Conservation (phyloP, 2,329 filamentous ascomycete genomes). For the Hypoxylon sp. region DNA sequence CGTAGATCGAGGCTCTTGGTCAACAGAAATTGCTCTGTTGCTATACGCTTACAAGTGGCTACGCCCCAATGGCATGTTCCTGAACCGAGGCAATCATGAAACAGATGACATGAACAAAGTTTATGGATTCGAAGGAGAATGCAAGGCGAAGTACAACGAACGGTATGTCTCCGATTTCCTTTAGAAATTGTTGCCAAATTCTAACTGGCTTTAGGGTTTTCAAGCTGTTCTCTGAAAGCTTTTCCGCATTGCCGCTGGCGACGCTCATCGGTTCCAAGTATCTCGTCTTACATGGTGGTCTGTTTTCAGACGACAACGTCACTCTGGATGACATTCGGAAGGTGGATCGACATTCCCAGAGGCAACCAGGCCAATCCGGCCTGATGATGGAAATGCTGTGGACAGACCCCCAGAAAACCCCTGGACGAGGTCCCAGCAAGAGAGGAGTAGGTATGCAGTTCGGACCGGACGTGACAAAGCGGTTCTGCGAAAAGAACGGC, state of each 20-base stretch:
- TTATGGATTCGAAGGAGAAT: conserved; percentile 98
- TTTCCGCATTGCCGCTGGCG: conserved; percentile 92
- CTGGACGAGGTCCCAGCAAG: conserved; percentile 94
- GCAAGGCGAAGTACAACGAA: conserved; percentile 98
- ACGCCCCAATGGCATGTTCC: conserved; percentile 87
- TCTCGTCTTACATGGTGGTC: conserved; percentile 91
- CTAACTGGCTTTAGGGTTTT: conserved; percentile 73
- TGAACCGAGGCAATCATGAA: conserved; percentile 98
- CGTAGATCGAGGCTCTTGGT: conserved; percentile 97
- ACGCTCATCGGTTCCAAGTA: conserved; percentile 93
- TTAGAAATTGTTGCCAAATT: conserved; percentile 19
- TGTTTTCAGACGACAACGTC: conserved; percentile 95
- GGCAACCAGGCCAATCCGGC: conserved; percentile 92
- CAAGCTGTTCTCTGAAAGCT: conserved; percentile 98
- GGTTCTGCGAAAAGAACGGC: conserved; percentile 96
- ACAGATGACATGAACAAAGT: conserved; percentile 99
- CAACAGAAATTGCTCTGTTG: conserved; percentile 93
- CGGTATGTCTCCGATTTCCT: conserved; percentile 58
- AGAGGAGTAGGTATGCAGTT: conserved; percentile 97
- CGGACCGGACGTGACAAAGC: conserved; percentile 94
- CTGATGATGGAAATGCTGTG: conserved; percentile 99
- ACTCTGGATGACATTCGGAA: conserved; percentile 95
- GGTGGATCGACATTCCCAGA: conserved; percentile 89
- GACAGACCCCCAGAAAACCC: conserved; percentile 92
- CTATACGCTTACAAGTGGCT: conserved; percentile 98